Evolutionary conservation across 495 filamentous ascomycete species (phyloP), one percentile per base, ranked within the genome.

Genomic region (Aspergillus affinis): DNA sequence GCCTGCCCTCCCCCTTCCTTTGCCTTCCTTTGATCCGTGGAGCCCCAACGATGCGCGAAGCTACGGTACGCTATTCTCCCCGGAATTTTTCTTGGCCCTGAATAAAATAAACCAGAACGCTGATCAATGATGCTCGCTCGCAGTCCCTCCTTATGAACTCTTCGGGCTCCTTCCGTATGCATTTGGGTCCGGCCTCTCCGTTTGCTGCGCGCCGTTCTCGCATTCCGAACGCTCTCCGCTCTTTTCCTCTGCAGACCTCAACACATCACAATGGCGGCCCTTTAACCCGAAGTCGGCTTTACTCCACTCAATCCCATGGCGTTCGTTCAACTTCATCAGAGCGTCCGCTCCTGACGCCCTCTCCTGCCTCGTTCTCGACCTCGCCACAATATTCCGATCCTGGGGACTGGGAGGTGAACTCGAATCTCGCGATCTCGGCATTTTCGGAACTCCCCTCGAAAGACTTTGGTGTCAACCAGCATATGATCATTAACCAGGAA

Each of bases 391-490:
- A 69, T 9, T 65, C 68, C 8, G 69, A 75, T 0, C 59, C 76
- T 4, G 58, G 65, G 29, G 83, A 85, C 66, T 97, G 92, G 92
- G 92, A 97, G 61, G 84, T 91, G 19, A 87, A 92, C 59, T 87
- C 87, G 3, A 81, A 93, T 66, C 82, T 86, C 36, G 79, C 86
- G 48, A 90, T 95, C 62, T 85, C 88, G 45, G 80, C 84, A 20
- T 97, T 96, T 78, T 86, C 87, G n/a, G 84, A 96, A 64, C 86
- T 97, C 10, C 92, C 92, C 0, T 89, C 93, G 56, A 82, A 84
- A 61, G 89, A 93, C 63, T 97, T 97, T 67, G 94, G 95, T 15
- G 87, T 91, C 61, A 98, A 98, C 66, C 95, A 98, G 68, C 89
- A 97, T 67, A 96, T 98, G 76, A 79, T 90, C 18, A 92, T 97